These are phyloP conservation scores for Backusella tuberculispora DNA, from an alignment of 192 early-diverging fungal species.

Conservation along the genomic window DNA sequence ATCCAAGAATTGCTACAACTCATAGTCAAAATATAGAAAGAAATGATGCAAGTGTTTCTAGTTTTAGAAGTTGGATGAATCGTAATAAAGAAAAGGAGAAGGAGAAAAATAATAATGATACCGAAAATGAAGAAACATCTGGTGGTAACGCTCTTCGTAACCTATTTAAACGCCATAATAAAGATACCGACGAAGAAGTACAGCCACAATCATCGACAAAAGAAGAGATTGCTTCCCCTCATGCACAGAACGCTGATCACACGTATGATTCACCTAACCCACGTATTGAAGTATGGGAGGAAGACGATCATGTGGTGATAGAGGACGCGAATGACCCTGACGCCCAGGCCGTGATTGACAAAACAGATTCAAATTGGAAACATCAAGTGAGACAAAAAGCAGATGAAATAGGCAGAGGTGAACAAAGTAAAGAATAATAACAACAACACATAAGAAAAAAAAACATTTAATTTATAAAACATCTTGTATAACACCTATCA, in stretches of 20 bases:
- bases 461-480: constrained; percentile 1
- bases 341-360: constrained; percentile 17
- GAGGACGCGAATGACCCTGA: constrained; percentile 19
- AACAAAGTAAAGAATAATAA: background rate
- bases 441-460: too few species aligned
- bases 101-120: background rate
- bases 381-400: constrained; percentile 10
- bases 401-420: constrained; percentile 23
- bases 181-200: background rate
- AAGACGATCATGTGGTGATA: constrained; percentile 23
- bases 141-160: constrained; percentile 1
- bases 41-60: constrained; percentile 21
- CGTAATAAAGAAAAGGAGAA: constrained; percentile 11
- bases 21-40: background rate
- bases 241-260: background rate
- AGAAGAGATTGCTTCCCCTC: background rate
- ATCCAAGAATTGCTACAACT: constrained; percentile 22
- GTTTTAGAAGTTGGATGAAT: constrained; percentile 22
- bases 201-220: background rate
- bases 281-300: constrained; percentile 37
- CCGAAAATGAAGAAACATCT: background rate
- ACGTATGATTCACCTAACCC: background rate
- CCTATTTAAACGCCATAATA: constrained; percentile 5
- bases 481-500: background rate
- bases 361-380: constrained; percentile 28